Evolutionary conservation across 2,329 filamentous ascomycete species (phyloP), one percentile per base, ranked within the genome.

Genomic region (Pleoardoris graminearum): DNA sequence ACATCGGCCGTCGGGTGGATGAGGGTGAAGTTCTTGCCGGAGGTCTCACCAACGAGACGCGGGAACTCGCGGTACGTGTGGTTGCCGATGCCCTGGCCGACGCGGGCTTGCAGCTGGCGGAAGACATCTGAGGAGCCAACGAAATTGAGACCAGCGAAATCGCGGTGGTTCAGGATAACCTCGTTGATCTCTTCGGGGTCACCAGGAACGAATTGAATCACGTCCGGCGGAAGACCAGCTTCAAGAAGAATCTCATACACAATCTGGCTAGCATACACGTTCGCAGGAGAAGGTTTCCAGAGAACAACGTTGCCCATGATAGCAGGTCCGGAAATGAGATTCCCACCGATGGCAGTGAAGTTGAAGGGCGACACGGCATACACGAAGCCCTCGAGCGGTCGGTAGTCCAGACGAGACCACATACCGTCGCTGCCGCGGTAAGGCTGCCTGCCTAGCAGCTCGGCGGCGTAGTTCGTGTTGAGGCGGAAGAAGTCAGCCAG

Each of bases 291-390:
- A 10, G 92, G 92, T 81, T 97, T 97, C 92, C 92, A 97, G 35
- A 97, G 77, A 3, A 96, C 90, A 1, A 96, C 92, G 71, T 97
- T 97, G 54, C 92, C 92, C 79, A 96, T 86, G 54, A 96, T 78
- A 0, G 90, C 91, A 19, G 92, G 91, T 0, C 89, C 87, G 36
- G 85, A 87, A 17, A 88, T 84, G 37, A 97, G 78, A 76, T 96
- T 96, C 50, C 87, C 92, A 7, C 86, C 91, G 65, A 97, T 96
- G 59, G 92, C 92, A 12, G 91, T 96, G 77, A 97, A 96, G 79
- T 97, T 97, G 82, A 96, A 97, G 39, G 92, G 92, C 55, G 87
- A 90, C 66, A 96, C 85, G 32, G 92, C 91, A 71, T 96, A 96
- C 55, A 97, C 90, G 72, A 97, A 96, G 12, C 92, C 92, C 74